phyloP scores from a whole-genome alignment of 306 rosid genomes.

The Quercus dentata region DNA sequence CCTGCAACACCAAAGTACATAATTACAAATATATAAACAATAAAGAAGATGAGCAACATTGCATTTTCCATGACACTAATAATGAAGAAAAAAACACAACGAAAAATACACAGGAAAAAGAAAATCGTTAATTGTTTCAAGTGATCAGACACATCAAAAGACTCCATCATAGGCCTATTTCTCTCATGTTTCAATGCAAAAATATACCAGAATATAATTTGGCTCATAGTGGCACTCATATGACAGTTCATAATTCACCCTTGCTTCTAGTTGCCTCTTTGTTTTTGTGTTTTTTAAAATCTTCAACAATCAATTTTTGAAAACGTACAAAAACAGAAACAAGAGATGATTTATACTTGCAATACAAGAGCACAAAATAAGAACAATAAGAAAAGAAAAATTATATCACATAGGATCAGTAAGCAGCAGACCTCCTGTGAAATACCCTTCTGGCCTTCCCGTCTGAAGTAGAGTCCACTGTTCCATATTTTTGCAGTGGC shows the following conservation, averaged over 20 bases:
- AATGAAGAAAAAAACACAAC: neutral
- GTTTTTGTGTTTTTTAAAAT: neutral
- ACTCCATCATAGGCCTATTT: neutral
- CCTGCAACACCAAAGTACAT: conserved; percentile 45
- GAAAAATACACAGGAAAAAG: neutral
- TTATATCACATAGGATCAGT: neutral
- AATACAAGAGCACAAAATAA: neutral
- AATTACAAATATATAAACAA: conserved; percentile 17
- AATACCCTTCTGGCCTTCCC: conserved; percentile 45
- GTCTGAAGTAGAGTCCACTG: conserved; percentile 64
- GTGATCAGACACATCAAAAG: conserved; percentile 5
- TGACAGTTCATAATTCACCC: neutral
- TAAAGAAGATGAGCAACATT: conserved; percentile 1
- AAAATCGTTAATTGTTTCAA: neutral
- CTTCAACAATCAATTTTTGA: neutral
- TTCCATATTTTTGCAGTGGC: conserved; percentile 66
- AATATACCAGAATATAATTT: neutral
- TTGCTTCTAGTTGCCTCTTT: neutral
- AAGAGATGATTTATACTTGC: neutral
- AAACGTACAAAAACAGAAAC: neutral
- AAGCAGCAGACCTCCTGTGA: conserved; percentile 61
- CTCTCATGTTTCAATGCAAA: too few species aligned
- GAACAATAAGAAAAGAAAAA: neutral
- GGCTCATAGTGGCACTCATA: conserved; percentile 1
- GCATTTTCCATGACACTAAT: conserved; percentile 4